Base-by-base conservation (phyloP, 768 basidiomycete species). In the Suillus weaverae region DNA sequence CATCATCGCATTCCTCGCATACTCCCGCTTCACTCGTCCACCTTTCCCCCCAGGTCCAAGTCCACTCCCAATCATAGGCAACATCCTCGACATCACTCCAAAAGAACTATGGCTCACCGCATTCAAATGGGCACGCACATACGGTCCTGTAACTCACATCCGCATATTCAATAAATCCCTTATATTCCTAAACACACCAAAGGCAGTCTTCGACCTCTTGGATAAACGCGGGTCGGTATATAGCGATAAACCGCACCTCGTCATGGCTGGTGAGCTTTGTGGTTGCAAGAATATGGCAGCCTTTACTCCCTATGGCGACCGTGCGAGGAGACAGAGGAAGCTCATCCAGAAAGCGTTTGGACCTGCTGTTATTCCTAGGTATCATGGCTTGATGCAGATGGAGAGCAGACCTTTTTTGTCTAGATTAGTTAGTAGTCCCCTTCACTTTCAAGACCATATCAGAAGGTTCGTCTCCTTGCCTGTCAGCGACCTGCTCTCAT, bases 281-380 rank as follows among this genome's bases (percentile, higher is more conserved):
- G 87, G 87, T 44, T 89, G 88, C 73, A 82, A 89, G 70, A 85
- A 88, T 72, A 89, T 90, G 86, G 84, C 87, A 62, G 88, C 87
- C 2, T 90, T 91, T 73, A 88, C 87, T 5, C 80, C 81, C 20
- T 89, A 91, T 70, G 85, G 85, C 39, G 87, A 89, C 66, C 80
- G 81, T 70, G 81, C 81, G 53, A 86, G 84, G 64, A 84, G 88
- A 30, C 89, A 90, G 73, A 85, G 90, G 69, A 84, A 77, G 68
- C 83, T 91, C 50, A 84, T 91, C 76, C 86, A 87, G 71, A 83
- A 84, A 60, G 89, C 89, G 7, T 81, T 92, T 43, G 84, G 85
- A 43, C 66, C 79, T 35, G 78, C 81, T 13, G 79, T 74, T 26
- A 85, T 91, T 63, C 81, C 84, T 10, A 70, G 76, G 5, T 92